Base-by-base conservation (phyloP, 495 filamentous ascomycete species). In the Penicillium cinerascens region DNA sequence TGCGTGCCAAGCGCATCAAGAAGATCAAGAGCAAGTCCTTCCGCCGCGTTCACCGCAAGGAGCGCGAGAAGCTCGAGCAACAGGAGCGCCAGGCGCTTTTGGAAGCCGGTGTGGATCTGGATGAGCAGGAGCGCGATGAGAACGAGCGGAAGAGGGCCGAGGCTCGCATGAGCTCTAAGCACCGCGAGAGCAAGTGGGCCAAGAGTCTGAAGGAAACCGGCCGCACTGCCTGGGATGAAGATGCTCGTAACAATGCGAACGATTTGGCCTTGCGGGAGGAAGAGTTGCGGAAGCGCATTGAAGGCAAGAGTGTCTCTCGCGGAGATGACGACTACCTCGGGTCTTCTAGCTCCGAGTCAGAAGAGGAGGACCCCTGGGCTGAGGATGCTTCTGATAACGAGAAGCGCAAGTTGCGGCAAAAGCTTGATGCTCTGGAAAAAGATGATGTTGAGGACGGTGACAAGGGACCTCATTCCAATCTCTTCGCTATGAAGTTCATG, bases 1-100 rank as follows among this genome's bases (percentile, higher is more conserved):
- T 86, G 0, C 84, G 89, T 46, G 81, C 91, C 4, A 96, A 92
- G 70, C 85, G 93, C 3, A 87, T 98, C 68, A 96, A 96, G 69
- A 97, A 97, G 75, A 98, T 98, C 66, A 98, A 98, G 75, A 91
- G 87, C 60, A 97, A 96, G 63, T 81, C 91, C 0, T 98, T 92
- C 63, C 86, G 91, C 16, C 84, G 91, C 44, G 85, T 97, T 20
- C 95, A 97, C 65, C 85, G 93, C 33, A 96, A 88, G 60, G 89
- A 96, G 59, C 79, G 84, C 11, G 83, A 89, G 63, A 83, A 83
- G 51, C 72, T 86, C 38, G 84, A 87, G 53, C 77, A 89, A 44
- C 81, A 82, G n/a, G 84, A 90, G 46, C 77, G 79, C 22, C 83
- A 89, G 38, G 83, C 83, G 23, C 72, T 92, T 38, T 68, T 76